phyloP scores from a whole-genome alignment of 2,329 filamentous ascomycete species.

The Neophaeococcomyces aloes region DNA sequence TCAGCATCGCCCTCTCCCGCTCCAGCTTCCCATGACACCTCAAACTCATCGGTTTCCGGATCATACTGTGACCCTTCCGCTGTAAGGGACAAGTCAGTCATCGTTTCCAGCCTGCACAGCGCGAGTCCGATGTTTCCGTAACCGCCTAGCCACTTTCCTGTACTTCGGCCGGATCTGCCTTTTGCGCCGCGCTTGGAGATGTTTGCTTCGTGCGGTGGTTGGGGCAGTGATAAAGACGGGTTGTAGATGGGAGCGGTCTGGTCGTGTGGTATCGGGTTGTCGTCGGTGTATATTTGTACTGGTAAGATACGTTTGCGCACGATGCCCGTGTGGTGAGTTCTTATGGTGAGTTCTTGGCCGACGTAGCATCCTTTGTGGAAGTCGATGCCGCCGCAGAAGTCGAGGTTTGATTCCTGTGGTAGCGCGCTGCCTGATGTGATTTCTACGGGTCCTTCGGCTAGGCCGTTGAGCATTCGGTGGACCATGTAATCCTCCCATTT shows the following conservation, averaged over 20 bases:
- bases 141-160: constrained; percentile 69
- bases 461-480: constrained; percentile 65
- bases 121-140: constrained; percentile 80
- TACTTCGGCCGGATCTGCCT: constrained; percentile 52
- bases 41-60: constrained; percentile 49
- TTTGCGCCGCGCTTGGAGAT: constrained; percentile 42
- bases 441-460: constrained; percentile 77
- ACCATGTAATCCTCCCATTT: constrained; percentile 57
- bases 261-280: constrained; percentile 29
- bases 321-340: constrained; percentile 87
- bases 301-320: constrained; percentile 84
- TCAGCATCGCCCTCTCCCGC: constrained; percentile 30
- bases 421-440: constrained; percentile 60
- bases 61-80: constrained; percentile 54
- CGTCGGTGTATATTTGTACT: constrained; percentile 55
- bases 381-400: constrained; percentile 74
- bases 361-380: constrained; percentile 96
- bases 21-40: constrained; percentile 41
- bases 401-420: constrained; percentile 82
- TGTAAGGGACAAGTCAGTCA: constrained; percentile 69
- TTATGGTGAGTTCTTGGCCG: constrained; percentile 90
- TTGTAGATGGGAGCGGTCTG: constrained; percentile 38
- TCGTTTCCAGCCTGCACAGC: constrained; percentile 76
- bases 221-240: constrained; percentile 16
- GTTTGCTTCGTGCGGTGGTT: constrained; percentile 36